Conservation (phyloP, 331 rosid species). For the Malus hybrid region DNA sequence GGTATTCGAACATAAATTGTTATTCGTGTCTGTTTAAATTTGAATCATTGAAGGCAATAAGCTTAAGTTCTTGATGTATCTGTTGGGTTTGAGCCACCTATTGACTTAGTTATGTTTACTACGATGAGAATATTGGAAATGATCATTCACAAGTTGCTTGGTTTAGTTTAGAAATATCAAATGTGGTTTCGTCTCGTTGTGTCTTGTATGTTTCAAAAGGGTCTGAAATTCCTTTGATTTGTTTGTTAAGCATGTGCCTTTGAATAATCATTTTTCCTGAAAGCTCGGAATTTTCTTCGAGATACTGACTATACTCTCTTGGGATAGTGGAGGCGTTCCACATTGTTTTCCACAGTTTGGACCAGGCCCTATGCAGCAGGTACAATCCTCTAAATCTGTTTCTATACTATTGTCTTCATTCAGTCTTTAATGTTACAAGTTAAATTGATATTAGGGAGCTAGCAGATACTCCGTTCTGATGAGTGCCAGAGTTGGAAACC, state of each 20-base stretch:
- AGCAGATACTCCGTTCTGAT: neutral
- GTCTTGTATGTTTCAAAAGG: neutral
- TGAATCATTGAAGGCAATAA: neutral
- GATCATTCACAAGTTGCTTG: neutral
- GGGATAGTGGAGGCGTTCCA: conserved; percentile 82
- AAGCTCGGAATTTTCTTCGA: neutral
- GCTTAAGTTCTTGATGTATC: neutral
- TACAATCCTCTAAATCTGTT: conserved; percentile 15
- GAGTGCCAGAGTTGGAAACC: neutral
- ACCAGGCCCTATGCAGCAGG: conserved; percentile 93
- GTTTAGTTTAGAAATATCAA: neutral
- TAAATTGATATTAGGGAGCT: neutral
- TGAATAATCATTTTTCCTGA: conserved; percentile 1
- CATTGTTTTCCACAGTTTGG: conserved; percentile 99
- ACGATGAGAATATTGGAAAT: neutral
- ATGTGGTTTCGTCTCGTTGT: neutral
- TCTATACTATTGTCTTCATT: neutral
- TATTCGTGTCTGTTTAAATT: neutral
- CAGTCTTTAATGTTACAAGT: neutral
- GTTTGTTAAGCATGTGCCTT: neutral
- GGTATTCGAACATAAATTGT: neutral
- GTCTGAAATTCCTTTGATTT: neutral
- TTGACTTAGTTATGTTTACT: neutral
- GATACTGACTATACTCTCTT: conserved; percentile 35
- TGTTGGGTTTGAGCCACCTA: neutral